Evolutionary conservation across 2,329 filamentous ascomycete species (phyloP).

Genomic region (Dichotomopilus funicola): DNA sequence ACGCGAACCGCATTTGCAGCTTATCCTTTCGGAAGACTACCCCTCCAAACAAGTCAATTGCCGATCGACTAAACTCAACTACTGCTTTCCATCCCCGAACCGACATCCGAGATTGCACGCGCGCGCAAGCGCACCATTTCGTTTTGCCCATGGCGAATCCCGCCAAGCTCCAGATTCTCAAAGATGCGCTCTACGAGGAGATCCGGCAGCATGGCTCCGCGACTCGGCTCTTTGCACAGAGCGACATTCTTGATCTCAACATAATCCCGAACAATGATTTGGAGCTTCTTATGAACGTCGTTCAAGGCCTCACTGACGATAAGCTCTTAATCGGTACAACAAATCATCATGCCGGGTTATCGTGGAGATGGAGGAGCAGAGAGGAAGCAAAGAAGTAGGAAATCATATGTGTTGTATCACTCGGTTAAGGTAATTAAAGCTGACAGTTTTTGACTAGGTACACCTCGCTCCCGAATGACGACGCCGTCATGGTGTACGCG

Average conservation of each 20-base stretch:
- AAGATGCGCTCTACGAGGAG: conserved; percentile 51
- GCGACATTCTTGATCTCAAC: conserved; percentile 50
- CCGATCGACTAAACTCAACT: too few relatives aligned
- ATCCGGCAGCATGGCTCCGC: conserved; percentile 44
- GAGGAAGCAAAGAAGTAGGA: conserved; percentile 57
- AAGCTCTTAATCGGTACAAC: conserved; percentile 50
- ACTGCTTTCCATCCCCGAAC: too few relatives aligned
- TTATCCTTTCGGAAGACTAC: too few relatives aligned
- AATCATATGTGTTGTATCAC: not conserved
- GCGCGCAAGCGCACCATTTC: too few relatives aligned
- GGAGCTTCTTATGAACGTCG: conserved; percentile 46
- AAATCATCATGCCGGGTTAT: conserved; percentile 37
- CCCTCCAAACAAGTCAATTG: too few relatives aligned
- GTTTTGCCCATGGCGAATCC: conserved; percentile 6
- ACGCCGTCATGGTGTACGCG: conserved; percentile 77
- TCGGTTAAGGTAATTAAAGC: not conserved
- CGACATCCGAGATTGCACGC: too few relatives aligned
- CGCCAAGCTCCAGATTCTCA: conserved; percentile 44
- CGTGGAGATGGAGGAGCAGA: conserved; percentile 53
- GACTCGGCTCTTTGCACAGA: conserved; percentile 49
- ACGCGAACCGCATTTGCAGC: too few relatives aligned
- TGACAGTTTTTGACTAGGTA: conserved; percentile 37
- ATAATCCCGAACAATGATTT: conserved; percentile 53
- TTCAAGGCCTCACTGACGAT: conserved; percentile 54
- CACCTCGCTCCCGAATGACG: conserved; percentile 57